Evolutionary conservation across 305 asterid genomes (phyloP), one percentile per base, ranked within the genome.

Genomic region (Solanum chacoense): DNA sequence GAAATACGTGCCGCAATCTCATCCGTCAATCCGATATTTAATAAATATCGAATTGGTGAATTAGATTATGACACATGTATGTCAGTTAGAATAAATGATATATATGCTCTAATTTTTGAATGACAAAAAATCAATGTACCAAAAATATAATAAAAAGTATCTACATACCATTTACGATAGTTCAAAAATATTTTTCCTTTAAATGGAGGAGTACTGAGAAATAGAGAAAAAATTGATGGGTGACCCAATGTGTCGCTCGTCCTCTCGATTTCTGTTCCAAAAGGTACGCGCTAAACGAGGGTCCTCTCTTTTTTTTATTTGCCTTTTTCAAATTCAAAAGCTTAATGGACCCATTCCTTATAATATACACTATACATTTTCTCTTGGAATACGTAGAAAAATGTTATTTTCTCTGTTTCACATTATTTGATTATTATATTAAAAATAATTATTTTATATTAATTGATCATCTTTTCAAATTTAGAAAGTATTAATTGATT

Each of bases 261-360:
- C 35, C 65, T 90, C 91, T 93, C 91, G 94, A 63, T 75, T 71
- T 90, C 76, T 87, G 88, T 89, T 79, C 90, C 90, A 89, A 88
- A 85, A 32, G 75, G 69, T 72, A 81, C 91, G 89, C 93, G 89
- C 40, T 91, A 91, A 89, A 91, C 88, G 92, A 91, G 93, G 93
- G 90, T 87, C 88, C 90, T 87, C 89, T 55, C 36, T 7, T 0
- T 18, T 8, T 18, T 20, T 55, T 55, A 55, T 55, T 20, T 55
- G 24, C 24, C 69, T 55, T 55, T 76, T 80, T 26, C 69, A 28
- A 80, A 80, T 80, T 80, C 69, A 80, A 42, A 80, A 78, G 32
- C 13, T 38, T 37, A 78, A 22, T 37, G 35, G 84, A 36, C 84
- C 84, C 50, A 36, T 76, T 22, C 32, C 55, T 77, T 42, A 77